Conservation (phyloP, 805 yeast species). For the Teunomyces barrocoloradensis region DNA sequence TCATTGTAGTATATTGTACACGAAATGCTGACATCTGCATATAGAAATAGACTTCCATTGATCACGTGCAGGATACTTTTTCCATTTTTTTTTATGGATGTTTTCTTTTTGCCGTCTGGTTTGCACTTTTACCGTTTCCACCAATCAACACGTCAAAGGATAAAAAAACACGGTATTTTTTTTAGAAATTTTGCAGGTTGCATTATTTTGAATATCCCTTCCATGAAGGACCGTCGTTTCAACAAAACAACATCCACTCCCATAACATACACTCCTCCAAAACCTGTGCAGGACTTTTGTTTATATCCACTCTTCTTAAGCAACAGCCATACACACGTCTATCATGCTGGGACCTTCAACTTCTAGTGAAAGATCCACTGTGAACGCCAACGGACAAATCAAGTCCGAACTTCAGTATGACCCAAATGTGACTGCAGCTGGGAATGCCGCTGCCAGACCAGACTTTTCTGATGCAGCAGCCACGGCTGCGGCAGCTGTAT, state of each 20-base stretch:
- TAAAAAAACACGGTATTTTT: neutral
- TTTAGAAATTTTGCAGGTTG: neutral
- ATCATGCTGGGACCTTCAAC: conserved; percentile 27
- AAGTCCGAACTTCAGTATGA: conserved; percentile 1
- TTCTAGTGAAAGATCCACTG: conserved; percentile 26
- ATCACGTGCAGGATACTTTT: neutral
- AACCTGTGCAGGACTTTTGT: conserved; percentile 26
- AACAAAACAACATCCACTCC: conserved; percentile 3
- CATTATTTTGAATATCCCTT: conserved; percentile 3
- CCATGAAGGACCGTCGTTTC: conserved; percentile 3
- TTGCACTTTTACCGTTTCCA: neutral
- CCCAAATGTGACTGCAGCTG: conserved; percentile 9
- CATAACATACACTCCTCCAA: conserved; percentile 5
- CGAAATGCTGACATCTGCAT: neutral
- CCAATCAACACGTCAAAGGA: neutral
- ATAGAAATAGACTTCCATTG: neutral
- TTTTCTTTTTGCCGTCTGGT: neutral
- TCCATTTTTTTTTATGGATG: neutral
- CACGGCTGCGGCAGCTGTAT: conserved; percentile 14
- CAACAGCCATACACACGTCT: conserved; percentile 4
- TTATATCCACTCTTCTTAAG: conserved; percentile 14
- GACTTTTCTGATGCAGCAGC: conserved; percentile 16
- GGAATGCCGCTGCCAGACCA: conserved; percentile 4
- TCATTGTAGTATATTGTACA: neutral
- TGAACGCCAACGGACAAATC: conserved; percentile 3